These are phyloP conservation scores for Stagonosporopsis chrysanthemi DNA, from an alignment of 2,329 filamentous ascomycete genomes.

Conservation along the genomic window DNA sequence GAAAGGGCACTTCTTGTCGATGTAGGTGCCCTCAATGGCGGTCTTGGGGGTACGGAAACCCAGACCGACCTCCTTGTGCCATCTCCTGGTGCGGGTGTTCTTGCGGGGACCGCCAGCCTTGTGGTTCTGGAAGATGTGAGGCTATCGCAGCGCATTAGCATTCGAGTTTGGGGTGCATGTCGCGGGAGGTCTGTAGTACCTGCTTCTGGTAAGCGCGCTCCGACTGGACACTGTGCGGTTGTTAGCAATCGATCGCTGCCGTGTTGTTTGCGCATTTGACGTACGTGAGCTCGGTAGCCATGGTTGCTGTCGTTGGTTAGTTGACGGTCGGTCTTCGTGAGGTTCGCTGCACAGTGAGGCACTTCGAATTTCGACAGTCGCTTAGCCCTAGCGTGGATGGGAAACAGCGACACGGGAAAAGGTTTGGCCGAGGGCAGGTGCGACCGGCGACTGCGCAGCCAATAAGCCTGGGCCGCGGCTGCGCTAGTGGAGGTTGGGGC, in stretches of 20 bases:
- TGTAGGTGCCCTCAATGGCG: constrained; percentile 98
- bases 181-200: constrained; percentile 39
- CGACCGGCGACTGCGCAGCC: background rate
- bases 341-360: constrained; percentile 23
- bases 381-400: constrained; percentile 21
- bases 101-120: constrained; percentile 76
- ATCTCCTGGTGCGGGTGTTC: constrained; percentile 70
- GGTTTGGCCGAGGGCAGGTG: constrained; percentile 1
- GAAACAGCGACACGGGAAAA: background rate
- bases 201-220: constrained; percentile 99
- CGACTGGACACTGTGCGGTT: constrained; percentile 89
- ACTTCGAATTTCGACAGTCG: constrained; percentile 28
- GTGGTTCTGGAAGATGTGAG: constrained; percentile 99
- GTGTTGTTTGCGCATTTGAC: constrained; percentile 24
- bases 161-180: constrained; percentile 22
- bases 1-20: constrained; percentile 99
- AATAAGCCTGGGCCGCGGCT: constrained; percentile 17
- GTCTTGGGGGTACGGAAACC: constrained; percentile 98
- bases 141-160: constrained; percentile 65
- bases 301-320: constrained; percentile 49
- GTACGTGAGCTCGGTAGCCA: constrained; percentile 56
- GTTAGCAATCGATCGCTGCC: constrained; percentile 33
- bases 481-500: constrained; percentile 16
- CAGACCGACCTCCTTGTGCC: constrained; percentile 99
- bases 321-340: constrained; percentile 42